phyloP scores from a whole-genome alignment of 306 rosid species.

The Glycine tomentella region DNA sequence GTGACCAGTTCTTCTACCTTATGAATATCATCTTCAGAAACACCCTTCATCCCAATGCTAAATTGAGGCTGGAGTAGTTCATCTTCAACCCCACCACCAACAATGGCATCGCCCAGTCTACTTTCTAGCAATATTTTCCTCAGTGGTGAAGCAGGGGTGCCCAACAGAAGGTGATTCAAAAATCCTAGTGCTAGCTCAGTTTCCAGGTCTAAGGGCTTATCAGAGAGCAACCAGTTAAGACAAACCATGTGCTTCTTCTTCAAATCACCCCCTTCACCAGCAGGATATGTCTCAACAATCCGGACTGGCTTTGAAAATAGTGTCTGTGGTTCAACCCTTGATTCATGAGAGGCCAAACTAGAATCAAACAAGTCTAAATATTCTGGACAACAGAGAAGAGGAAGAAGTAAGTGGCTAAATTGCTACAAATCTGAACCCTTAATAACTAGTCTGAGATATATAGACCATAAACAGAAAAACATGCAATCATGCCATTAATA shows the following conservation, averaged over 20 bases:
- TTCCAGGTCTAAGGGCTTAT: conserved; percentile 89
- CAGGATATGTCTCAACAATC: conserved; percentile 90
- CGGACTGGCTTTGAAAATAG: conserved; percentile 83
- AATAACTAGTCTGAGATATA: conserved; percentile 29
- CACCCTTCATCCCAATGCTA: conserved; percentile 95
- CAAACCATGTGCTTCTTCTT: conserved; percentile 92
- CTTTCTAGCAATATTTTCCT: conserved; percentile 93
- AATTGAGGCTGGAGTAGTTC: conserved; percentile 98
- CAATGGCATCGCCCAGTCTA: conserved; percentile 95
- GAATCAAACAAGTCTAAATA: conserved; percentile 84
- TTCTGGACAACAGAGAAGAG: conserved; percentile 63
- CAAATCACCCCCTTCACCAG: conserved; percentile 83
- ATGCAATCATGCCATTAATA: conserved; percentile 14
- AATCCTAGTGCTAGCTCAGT: conserved; percentile 77
- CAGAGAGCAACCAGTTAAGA: conserved; percentile 95
- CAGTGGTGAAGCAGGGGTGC: conserved; percentile 98
- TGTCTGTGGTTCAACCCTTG: conserved; percentile 73
- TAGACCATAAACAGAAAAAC: conserved; percentile 23
- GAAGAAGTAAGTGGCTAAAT: conserved; percentile 36
- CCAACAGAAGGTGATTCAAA: conserved; percentile 95
- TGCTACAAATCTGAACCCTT: conserved; percentile 19
- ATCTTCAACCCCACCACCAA: conserved; percentile 97
- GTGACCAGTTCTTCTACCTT: conserved; percentile 83
- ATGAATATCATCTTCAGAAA: conserved; percentile 79
- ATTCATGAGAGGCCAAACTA: conserved; percentile 79